Evolutionary conservation across 495 filamentous ascomycete genomes (phyloP).

Genomic region (Penicillium bialowiezense): DNA sequence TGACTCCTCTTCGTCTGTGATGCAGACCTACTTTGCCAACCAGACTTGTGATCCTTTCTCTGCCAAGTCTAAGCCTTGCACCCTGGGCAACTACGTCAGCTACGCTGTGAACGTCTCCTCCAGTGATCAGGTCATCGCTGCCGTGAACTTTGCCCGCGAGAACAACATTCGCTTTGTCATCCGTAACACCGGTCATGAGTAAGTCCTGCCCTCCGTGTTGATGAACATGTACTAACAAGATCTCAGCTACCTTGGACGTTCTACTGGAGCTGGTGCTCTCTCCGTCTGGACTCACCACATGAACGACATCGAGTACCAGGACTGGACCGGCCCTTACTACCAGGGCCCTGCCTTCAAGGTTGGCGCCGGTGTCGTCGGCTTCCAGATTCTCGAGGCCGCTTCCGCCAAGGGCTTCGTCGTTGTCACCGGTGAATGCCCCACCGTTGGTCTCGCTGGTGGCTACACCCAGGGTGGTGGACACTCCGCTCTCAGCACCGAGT

Average conservation of each 20-base stretch:
- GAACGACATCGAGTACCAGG: conserved; percentile 40
- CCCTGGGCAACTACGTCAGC: conserved; percentile 55
- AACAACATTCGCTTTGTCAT: conserved; percentile 63
- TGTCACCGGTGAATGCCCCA: conserved; percentile 38
- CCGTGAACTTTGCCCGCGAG: conserved; percentile 50
- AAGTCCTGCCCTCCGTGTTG: conserved; percentile 4
- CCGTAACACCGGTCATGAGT: conserved; percentile 62
- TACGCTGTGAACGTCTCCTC: conserved; percentile 50
- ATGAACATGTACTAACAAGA: neutral
- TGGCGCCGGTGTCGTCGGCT: conserved; percentile 52
- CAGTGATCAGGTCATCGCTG: conserved; percentile 29
- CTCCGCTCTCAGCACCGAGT: conserved; percentile 47
- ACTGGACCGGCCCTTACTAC: conserved; percentile 42
- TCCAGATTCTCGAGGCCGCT: conserved; percentile 48
- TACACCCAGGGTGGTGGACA: conserved; percentile 65
- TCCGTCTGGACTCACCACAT: conserved; percentile 59
- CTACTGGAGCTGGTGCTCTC: conserved; percentile 56
- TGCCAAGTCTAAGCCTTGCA: conserved; percentile 44
- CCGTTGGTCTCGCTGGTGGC: conserved; percentile 51
- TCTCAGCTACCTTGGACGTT: conserved; percentile 51
- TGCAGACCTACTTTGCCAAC: conserved; percentile 44
- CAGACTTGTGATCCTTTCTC: conserved; percentile 57
- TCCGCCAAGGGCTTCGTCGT: conserved; percentile 26
- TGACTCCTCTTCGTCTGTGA: conserved; percentile 38
- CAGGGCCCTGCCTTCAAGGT: conserved; percentile 53